phyloP scores from a whole-genome alignment of 2,329 filamentous ascomycete genomes.

The Aureobasidium sp. region DNA sequence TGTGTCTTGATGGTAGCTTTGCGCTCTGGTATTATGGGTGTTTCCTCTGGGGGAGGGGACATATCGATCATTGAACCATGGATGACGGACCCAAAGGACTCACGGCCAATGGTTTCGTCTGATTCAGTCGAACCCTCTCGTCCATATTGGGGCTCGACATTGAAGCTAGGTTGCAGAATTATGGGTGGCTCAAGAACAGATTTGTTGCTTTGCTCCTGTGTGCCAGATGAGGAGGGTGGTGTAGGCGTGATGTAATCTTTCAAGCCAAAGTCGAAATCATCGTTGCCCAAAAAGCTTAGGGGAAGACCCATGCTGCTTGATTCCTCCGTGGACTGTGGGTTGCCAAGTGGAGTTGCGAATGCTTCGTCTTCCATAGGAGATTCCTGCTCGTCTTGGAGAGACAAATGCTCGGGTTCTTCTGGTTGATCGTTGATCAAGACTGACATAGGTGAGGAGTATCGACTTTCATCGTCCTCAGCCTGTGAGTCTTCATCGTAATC shows the following conservation, averaged over 20 bases:
- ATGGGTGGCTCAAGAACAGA: slow-evolving; percentile 3
- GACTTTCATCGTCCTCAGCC: slow-evolving; percentile 40
- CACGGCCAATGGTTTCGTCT: slow-evolving; percentile 4
- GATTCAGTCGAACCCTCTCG: slow-evolving; percentile 4
- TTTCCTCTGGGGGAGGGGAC: slow-evolving; percentile 26
- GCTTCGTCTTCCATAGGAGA: not conserved
- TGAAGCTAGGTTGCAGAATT: not conserved
- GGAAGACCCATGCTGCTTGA: slow-evolving; percentile 33
- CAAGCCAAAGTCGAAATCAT: slow-evolving; percentile 48
- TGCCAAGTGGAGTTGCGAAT: slow-evolving; percentile 3
- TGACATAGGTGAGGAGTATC: slow-evolving; percentile 37
- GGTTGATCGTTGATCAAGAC: not conserved
- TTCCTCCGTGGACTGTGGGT: slow-evolving; percentile 2
- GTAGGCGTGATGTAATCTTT: slow-evolving; percentile 42
- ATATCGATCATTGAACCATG: slow-evolving; percentile 20
- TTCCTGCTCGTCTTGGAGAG: slow-evolving; percentile 9
- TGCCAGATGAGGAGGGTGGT: not conserved
- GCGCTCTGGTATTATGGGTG: slow-evolving; percentile 66
- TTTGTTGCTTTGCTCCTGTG: not conserved
- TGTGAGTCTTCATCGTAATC: slow-evolving; percentile 30
- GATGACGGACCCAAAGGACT: slow-evolving; percentile 9
- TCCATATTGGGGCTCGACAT: slow-evolving; percentile 22
- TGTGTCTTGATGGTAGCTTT: slow-evolving; percentile 81
- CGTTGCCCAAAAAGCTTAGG: slow-evolving; percentile 39
- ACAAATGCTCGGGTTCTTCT: slow-evolving; percentile 1